A percentile compares a stretch with the other conserved stretches of the same genome.
phyloP scores from a whole-genome alignment of 495 filamentous ascomycete genomes.

The Paragyromitra xinjiangensis region DNA sequence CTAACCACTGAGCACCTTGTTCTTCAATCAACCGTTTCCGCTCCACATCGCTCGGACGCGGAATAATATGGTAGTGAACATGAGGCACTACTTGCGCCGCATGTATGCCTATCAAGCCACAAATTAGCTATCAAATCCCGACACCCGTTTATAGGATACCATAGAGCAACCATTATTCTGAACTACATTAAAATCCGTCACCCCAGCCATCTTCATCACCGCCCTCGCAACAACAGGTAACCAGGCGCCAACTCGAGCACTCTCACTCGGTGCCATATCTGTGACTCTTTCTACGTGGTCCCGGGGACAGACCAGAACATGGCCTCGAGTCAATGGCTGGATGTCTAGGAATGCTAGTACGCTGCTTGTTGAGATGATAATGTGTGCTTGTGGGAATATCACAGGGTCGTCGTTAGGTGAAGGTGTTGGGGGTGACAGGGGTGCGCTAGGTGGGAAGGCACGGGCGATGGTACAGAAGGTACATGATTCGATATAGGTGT shows the following conservation, averaged over 20 bases:
- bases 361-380: slow-evolving; percentile 76
- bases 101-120: slow-evolving; percentile 65
- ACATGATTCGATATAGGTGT: slow-evolving; percentile 58
- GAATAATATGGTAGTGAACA: slow-evolving; percentile 92
- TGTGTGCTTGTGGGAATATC: slow-evolving; percentile 64
- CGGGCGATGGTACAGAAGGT: slow-evolving; percentile 73
- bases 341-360: slow-evolving; percentile 90
- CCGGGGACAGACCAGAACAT: slow-evolving; percentile 79
- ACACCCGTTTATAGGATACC: background rate
- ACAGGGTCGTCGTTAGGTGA: slow-evolving; percentile 29
- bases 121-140: slow-evolving; percentile 7
- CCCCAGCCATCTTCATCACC: slow-evolving; percentile 69
- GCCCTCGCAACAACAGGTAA: slow-evolving; percentile 78
- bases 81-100: slow-evolving; percentile 92
- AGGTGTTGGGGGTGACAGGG: slow-evolving; percentile 58
- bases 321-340: slow-evolving; percentile 79
- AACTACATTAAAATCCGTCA: slow-evolving; percentile 87
- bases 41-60: slow-evolving; percentile 66
- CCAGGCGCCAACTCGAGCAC: slow-evolving; percentile 68
- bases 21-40: slow-evolving; percentile 59
- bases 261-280: slow-evolving; percentile 63
- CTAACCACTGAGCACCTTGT: slow-evolving; percentile 69
- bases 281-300: slow-evolving; percentile 74
- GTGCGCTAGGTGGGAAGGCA: slow-evolving; percentile 72
- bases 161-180: slow-evolving; percentile 81